Percentiles rank a stretch among this genome's conserved stretches.
phyloP scores from a whole-genome alignment of 192 early-diverging fungal genomes.

The Chytriomyces confervae region DNA sequence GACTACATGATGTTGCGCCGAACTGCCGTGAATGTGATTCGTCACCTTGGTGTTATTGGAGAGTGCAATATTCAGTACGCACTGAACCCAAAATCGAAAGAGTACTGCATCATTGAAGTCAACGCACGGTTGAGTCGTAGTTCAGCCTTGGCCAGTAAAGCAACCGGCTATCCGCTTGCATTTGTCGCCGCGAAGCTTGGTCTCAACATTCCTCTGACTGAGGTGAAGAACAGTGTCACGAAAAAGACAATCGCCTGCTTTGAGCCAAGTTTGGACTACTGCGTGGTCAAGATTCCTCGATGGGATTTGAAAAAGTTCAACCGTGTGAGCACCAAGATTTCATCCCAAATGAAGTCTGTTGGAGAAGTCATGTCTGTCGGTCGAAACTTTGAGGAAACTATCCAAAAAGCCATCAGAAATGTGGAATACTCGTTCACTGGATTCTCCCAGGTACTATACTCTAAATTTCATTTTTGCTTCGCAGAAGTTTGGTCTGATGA shows the following conservation, averaged over 20 bases:
- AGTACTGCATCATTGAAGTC: slow-evolving; percentile 99
- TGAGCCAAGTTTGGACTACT: slow-evolving; percentile 95
- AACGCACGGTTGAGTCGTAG: slow-evolving; percentile 94
- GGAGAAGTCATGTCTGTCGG: slow-evolving; percentile 99
- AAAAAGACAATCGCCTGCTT: slow-evolving; percentile 96
- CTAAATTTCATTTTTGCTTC: background rate
- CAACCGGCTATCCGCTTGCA: slow-evolving; percentile 97
- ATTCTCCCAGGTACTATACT: slow-evolving; percentile 63
- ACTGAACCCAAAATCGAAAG: slow-evolving; percentile 89
- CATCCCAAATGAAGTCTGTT: slow-evolving; percentile 95
- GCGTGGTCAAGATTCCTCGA: slow-evolving; percentile 64
- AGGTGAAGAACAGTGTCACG: slow-evolving; percentile 94
- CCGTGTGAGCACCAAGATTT: slow-evolving; percentile 86
- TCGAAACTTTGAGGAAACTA: slow-evolving; percentile 95
- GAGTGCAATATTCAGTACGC: slow-evolving; percentile 99
- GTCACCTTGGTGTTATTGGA: slow-evolving; percentile 96
- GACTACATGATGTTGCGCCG: slow-evolving; percentile 99
- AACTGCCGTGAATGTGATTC: slow-evolving; percentile 94
- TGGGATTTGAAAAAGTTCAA: slow-evolving; percentile 96
- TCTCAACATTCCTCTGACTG: slow-evolving; percentile 88
- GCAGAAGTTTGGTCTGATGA: background rate
- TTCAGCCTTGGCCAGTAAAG: slow-evolving; percentile 95
- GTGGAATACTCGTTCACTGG: slow-evolving; percentile 88
- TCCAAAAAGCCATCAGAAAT: slow-evolving; percentile 94
- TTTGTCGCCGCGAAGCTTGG: slow-evolving; percentile 98